Percentiles rank a stretch among this genome's conserved stretches.
phyloP scores from a whole-genome alignment of 495 filamentous ascomycete species.

The Hypomontagnella submonticulosa region DNA sequence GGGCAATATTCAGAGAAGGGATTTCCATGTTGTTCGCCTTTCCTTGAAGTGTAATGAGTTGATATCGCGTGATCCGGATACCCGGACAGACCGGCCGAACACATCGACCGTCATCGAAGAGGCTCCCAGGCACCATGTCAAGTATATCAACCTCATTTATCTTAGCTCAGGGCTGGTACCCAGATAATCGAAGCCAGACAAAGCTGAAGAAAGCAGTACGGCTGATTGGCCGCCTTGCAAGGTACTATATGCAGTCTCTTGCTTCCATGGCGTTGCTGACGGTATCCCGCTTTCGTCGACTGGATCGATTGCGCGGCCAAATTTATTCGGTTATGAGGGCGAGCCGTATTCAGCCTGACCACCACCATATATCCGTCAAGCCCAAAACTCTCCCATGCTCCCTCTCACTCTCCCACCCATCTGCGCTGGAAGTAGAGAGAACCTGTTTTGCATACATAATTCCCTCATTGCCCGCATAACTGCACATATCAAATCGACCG shows the following conservation, averaged over 20 bases:
- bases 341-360: slow-evolving; percentile 38
- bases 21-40: slow-evolving; percentile 4
- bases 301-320: slow-evolving; percentile 32
- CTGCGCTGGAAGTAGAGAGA: neutral
- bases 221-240: slow-evolving; percentile 37
- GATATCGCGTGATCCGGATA: slow-evolving; percentile 1
- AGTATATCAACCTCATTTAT: neutral
- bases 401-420: too few relatives aligned
- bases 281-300: slow-evolving; percentile 21
- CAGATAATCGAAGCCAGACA: neutral
- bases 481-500: slow-evolving; percentile 33
- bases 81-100: neutral
- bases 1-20: neutral
- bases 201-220: slow-evolving; percentile 24
- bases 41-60: neutral
- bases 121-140: slow-evolving; percentile 7
- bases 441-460: slow-evolving; percentile 17
- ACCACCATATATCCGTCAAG: slow-evolving; percentile 34
- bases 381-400: slow-evolving; percentile 18
- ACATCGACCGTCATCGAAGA: slow-evolving; percentile 7
- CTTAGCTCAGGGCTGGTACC: slow-evolving; percentile 3
- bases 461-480: slow-evolving; percentile 19
- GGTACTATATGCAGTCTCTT: slow-evolving; percentile 2
- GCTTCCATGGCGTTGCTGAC: slow-evolving; percentile 4
- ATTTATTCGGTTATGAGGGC: slow-evolving; percentile 27